Percentiles rank a stretch among this genome's conserved stretches.
Evolutionary conservation across 2,329 filamentous ascomycete genomes (phyloP).

Genomic region (Moelleriella libera): DNA sequence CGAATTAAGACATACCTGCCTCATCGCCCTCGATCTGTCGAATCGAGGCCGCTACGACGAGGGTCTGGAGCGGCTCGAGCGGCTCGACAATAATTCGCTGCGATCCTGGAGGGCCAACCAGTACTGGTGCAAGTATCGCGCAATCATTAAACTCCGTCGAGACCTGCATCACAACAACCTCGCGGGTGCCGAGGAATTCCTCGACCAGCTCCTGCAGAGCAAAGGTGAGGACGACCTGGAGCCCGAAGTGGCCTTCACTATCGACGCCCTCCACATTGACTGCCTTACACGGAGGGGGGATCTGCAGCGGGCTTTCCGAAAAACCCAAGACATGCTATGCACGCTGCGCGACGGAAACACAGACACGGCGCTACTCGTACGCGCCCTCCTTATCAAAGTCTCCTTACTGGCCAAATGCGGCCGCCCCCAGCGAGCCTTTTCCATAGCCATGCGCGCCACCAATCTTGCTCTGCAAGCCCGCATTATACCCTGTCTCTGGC

Average conservation of each 20-base stretch:
- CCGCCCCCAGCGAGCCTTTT: slow-evolving; percentile 61
- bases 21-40: slow-evolving; percentile 46
- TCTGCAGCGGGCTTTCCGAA: slow-evolving; percentile 30
- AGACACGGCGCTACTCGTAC: slow-evolving; percentile 51
- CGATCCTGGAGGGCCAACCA: slow-evolving; percentile 68
- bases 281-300: slow-evolving; percentile 33
- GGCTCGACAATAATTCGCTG: slow-evolving; percentile 42
- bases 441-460: slow-evolving; percentile 60
- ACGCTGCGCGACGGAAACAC: slow-evolving; percentile 28
- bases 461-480: slow-evolving; percentile 57
- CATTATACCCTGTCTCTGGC: slow-evolving; percentile 58
- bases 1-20: slow-evolving; percentile 58
- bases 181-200: slow-evolving; percentile 32
- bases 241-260: slow-evolving; percentile 34
- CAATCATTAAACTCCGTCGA: slow-evolving; percentile 48
- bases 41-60: slow-evolving; percentile 58
- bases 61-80: slow-evolving; percentile 32
- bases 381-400: slow-evolving; percentile 60
- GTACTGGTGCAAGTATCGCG: slow-evolving; percentile 53
- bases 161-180: slow-evolving; percentile 44
- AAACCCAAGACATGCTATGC: slow-evolving; percentile 29
- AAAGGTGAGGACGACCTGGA: slow-evolving; percentile 35
- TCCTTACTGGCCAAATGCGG: slow-evolving; percentile 54
- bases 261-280: slow-evolving; percentile 38
- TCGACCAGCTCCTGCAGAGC: slow-evolving; percentile 38